Base-by-base conservation (phyloP, 371 early-diverging fungal genomes). In the Dichotomocladium elegans region DNA sequence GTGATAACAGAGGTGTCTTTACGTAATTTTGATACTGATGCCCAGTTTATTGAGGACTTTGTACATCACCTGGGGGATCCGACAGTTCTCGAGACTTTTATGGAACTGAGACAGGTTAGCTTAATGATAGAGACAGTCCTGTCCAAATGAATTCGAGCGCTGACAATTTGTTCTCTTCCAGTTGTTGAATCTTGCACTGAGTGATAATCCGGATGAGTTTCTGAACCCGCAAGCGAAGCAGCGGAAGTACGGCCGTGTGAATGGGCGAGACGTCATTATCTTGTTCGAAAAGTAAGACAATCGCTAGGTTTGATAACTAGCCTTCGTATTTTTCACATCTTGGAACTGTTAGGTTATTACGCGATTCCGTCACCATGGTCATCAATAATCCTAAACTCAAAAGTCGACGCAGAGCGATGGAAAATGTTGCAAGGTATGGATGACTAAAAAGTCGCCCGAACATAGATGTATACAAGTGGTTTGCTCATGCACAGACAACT, bases 221-320 rank as follows among this genome's bases (percentile, higher is more conserved):
- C 60, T 88, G 48, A 76, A 80, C 3, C 79, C 87, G 10, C 72
- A 68, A 44, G 58, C 83, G 5, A 74, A 85, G 42, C 79, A 70
- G 51, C 72, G 72, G 29, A 79, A 80, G 55, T 94, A 89, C 62
- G 57, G 77, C 19, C 70, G 83, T 41, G 64, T 92, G 21, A 72
- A 81, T 60, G 61, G 81, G 0, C 67, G 72, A 9, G 85, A 88
- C 59, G 82, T 88, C 17, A 77, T 83, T 14, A 66, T 69, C 19
- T 58, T 94, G 45, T 72, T 94, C 44, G 94, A 92, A 78, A 94
- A 92, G 94, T 92, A 80, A 64, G 55, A 0, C 9, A 7, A 17
- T 14, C n/a, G 12, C 31, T 37, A 8, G 4, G 5, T 19, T n/a
- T n/a, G n/a, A n/a, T n/a, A n/a, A n/a, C n/a, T n/a, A n/a, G n/a